phyloP scores from a whole-genome alignment of 768 basidiomycete genomes.

The Trametes cubensis region DNA sequence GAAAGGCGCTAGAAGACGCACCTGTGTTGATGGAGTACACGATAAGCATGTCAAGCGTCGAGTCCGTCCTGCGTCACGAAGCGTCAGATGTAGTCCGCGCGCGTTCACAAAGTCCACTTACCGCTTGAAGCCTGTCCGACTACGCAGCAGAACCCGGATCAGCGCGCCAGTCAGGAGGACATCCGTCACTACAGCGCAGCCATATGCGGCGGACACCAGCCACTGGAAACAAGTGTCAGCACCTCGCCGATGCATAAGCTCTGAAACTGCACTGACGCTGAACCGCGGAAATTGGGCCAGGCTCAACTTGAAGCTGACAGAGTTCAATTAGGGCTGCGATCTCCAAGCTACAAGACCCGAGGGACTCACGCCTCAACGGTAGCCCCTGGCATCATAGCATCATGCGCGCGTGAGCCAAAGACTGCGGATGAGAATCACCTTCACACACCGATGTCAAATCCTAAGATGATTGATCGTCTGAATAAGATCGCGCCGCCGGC shows the following conservation, averaged over 20 bases:
- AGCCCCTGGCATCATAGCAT: not conserved
- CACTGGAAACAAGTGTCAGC: not conserved
- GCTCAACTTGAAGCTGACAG: slow-evolving; percentile 1
- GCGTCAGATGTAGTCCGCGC: not conserved
- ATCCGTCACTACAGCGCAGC: slow-evolving; percentile 3
- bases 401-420: no score
- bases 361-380: not conserved
- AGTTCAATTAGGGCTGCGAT: no score
- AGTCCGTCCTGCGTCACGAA: not conserved
- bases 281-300: not conserved
- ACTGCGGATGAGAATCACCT: no score
- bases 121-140: slow-evolving; percentile 5
- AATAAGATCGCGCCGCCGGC: not conserved
- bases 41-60: not conserved
- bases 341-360: no score
- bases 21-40: slow-evolving; percentile 6
- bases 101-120: not conserved
- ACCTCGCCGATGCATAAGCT: no score
- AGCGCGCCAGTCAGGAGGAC: slow-evolving; percentile 3
- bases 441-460: slow-evolving; percentile 1
- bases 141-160: not conserved
- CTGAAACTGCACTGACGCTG: not conserved
- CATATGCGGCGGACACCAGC: slow-evolving; percentile 2
- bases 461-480: not conserved
- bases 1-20: not conserved